Percentiles rank a stretch among this genome's conserved stretches.
phyloP scores from a whole-genome alignment of 1,284 basidiomycete genomes.

The Ustilago bromivora region DNA sequence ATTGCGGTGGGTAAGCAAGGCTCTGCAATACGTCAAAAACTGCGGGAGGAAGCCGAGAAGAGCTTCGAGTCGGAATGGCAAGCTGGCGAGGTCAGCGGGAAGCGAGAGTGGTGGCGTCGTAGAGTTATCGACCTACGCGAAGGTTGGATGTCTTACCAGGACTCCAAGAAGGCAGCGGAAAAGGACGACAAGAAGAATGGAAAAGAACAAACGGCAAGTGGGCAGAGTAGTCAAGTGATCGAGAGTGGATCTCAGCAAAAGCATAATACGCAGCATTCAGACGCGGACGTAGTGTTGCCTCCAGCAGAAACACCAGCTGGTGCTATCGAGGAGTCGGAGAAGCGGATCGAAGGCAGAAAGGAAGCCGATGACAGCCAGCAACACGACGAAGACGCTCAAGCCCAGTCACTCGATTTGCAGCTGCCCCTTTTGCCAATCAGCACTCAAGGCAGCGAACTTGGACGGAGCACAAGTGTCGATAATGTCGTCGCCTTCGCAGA shows the following conservation, averaged over 20 bases:
- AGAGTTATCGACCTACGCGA: slow-evolving; percentile 25
- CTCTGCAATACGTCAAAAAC: background rate
- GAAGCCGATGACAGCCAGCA: background rate
- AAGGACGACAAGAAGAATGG: slow-evolving; percentile 19
- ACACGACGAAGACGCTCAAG: background rate
- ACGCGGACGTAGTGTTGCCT: slow-evolving; percentile 8
- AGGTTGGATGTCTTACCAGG: slow-evolving; percentile 25
- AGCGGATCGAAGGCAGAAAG: background rate
- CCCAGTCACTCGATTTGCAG: background rate
- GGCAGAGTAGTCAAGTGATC: background rate
- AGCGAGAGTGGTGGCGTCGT: slow-evolving; percentile 35
- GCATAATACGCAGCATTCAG: background rate
- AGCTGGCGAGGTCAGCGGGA: slow-evolving; percentile 35
- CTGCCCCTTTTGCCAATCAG: background rate
- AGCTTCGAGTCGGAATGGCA: slow-evolving; percentile 31
- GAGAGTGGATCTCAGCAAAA: background rate
- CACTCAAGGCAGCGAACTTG: background rate
- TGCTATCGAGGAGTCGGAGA: background rate
- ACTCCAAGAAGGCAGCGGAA: slow-evolving; percentile 1
- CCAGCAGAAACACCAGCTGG: background rate
- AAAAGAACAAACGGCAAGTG: slow-evolving; percentile 5
- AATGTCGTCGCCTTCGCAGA: background rate
- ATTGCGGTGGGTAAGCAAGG: background rate
- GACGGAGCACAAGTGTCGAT: background rate
- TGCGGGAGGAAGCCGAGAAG: slow-evolving; percentile 4